A percentile compares a stretch with the other conserved stretches of the same genome.
Conservation (phyloP, 2,329 filamentous ascomycete genomes). For the Pseudogymnoascus sp. region DNA sequence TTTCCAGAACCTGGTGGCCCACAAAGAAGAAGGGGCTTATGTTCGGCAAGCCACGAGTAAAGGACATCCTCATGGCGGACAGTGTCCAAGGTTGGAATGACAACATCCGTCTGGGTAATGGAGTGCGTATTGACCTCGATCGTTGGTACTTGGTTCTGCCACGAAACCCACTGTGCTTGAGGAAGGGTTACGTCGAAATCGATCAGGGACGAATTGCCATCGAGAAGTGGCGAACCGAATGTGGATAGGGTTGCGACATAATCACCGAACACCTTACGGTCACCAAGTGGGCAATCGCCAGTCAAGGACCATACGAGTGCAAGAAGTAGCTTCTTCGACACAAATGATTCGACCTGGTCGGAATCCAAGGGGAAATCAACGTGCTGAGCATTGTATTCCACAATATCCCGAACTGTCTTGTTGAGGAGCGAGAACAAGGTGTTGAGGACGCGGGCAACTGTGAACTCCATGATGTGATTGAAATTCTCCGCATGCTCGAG, state of each 20-base stretch:
- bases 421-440: conserved; percentile 94
- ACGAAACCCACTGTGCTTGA: conserved; percentile 79
- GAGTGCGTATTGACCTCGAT: conserved; percentile 98
- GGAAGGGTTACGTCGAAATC: conserved; percentile 90
- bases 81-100: conserved; percentile 95
- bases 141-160: conserved; percentile 89
- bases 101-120: conserved; percentile 93
- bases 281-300: conserved; percentile 81
- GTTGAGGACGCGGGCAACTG: conserved; percentile 77
- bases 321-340: conserved; percentile 89
- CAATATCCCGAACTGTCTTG: conserved; percentile 82
- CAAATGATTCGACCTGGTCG: conserved; percentile 80
- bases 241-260: conserved; percentile 73
- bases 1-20: conserved; percentile 98
- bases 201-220: conserved; percentile 76
- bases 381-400: conserved; percentile 95
- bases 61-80: conserved; percentile 97
- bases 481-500: conserved; percentile 68
- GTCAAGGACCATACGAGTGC: conserved; percentile 93
- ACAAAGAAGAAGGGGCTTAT: conserved; percentile 93
- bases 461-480: conserved; percentile 98
- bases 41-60: conserved; percentile 98
- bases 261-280: conserved; percentile 86
- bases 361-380: conserved; percentile 86
- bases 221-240: conserved; percentile 74